phyloP scores from a whole-genome alignment of 257 asterid species.

The Scutellaria baicalensis region DNA sequence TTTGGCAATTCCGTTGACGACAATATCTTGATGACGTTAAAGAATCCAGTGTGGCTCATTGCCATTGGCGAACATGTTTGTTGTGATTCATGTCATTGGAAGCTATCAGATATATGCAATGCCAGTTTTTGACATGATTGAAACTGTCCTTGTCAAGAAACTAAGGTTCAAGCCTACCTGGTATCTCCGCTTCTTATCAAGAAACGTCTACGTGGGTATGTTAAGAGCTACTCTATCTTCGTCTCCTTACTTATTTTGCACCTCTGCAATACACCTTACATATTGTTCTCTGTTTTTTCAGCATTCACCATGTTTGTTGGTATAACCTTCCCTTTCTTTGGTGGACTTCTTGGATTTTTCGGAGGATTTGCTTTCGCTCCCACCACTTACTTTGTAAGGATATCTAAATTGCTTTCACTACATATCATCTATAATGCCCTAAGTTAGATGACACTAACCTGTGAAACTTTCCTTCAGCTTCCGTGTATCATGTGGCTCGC shows the following conservation, averaged over 20 bases:
- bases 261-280: not conserved
- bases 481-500: slow-evolving; percentile 82
- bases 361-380: slow-evolving; percentile 98
- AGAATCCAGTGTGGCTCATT: slow-evolving; percentile 75
- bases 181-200: slow-evolving; percentile 53
- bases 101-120: slow-evolving; percentile 95
- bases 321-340: slow-evolving; percentile 87
- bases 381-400: slow-evolving; percentile 84
- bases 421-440: not conserved
- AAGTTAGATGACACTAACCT: too few relatives aligned
- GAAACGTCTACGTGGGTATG: slow-evolving; percentile 73
- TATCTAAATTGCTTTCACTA: not conserved
- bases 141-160: slow-evolving; percentile 66
- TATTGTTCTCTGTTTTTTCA: slow-evolving; percentile 20
- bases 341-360: slow-evolving; percentile 83
- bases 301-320: slow-evolving; percentile 85
- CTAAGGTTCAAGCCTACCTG: slow-evolving; percentile 64
- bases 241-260: not conserved
- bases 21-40: slow-evolving; percentile 50
- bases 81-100: slow-evolving; percentile 85
- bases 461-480: slow-evolving; percentile 32
- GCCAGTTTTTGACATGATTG: slow-evolving; percentile 95
- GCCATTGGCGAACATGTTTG: slow-evolving; percentile 92
- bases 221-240: not conserved
- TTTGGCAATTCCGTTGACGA: slow-evolving; percentile 56